Evolutionary conservation across 768 basidiomycete genomes (phyloP).

Genomic region (Hebeloma cylindrosporum): DNA sequence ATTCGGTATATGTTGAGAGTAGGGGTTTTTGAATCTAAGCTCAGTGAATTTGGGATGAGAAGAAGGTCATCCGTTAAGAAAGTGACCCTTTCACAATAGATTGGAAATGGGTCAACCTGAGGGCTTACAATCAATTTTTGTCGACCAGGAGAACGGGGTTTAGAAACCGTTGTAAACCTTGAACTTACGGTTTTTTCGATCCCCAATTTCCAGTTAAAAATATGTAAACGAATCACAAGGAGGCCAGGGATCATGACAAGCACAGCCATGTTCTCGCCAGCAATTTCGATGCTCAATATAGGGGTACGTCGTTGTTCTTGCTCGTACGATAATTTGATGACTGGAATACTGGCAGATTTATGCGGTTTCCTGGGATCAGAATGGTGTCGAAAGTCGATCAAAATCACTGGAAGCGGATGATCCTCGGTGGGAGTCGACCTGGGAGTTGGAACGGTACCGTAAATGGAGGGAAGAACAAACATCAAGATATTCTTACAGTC

Average conservation of each 20-base stretch:
- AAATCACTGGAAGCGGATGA: background rate
- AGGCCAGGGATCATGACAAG: background rate
- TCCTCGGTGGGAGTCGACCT: background rate
- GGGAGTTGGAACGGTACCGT: background rate
- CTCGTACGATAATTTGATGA: background rate
- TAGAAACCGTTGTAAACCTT: too few species aligned
- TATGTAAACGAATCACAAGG: background rate
- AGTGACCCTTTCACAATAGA: too few species aligned
- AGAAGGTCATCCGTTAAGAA: too few species aligned
- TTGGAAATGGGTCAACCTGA: too few species aligned
- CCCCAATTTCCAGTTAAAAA: slow-evolving; percentile 3
- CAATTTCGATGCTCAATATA: background rate
- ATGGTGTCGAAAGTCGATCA: background rate
- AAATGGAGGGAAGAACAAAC: background rate
- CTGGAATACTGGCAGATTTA: background rate
- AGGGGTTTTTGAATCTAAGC: too few species aligned
- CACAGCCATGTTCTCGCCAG: background rate
- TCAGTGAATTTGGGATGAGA: too few species aligned
- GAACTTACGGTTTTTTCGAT: too few species aligned
- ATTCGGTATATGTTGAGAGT: too few species aligned
- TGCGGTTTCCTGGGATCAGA: background rate
- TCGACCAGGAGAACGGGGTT: too few species aligned
- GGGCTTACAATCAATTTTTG: too few species aligned
- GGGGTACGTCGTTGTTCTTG: background rate
- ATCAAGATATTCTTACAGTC: background rate